These are phyloP conservation scores for Ophiostoma quercus DNA, from an alignment of 2,329 filamentous ascomycete species.

Conservation along the genomic window DNA sequence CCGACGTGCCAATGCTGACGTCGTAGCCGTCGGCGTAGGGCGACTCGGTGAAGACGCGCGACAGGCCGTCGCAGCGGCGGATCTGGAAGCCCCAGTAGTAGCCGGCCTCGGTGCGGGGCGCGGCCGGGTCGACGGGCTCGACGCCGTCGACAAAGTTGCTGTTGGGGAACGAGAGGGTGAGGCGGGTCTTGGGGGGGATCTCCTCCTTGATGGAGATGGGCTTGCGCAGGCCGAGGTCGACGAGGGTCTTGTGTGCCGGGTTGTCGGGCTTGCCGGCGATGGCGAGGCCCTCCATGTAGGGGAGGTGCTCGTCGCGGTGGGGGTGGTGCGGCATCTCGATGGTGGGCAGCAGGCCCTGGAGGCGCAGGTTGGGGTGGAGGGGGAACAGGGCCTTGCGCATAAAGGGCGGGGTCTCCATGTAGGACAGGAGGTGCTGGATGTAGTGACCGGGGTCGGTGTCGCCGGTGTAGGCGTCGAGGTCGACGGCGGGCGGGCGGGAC, in stretches of 20 bases:
- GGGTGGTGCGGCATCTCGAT: conserved; percentile 84
- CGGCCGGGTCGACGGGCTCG: conserved; percentile 60
- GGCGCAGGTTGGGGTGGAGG: conserved; percentile 69
- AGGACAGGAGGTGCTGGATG: conserved; percentile 70
- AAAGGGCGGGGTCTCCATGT: conserved; percentile 79
- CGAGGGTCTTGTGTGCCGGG: conserved; percentile 44
- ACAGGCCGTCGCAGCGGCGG: conserved; percentile 60
- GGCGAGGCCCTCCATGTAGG: conserved; percentile 73
- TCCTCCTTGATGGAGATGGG: conserved; percentile 52
- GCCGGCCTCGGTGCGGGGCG: conserved; percentile 67
- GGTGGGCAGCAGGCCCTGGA: conserved; percentile 67
- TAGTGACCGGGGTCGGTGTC: conserved; percentile 74
- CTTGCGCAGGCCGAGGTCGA: conserved; percentile 54
- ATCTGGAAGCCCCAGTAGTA: conserved; percentile 85
- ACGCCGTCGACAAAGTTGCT: conserved; percentile 41
- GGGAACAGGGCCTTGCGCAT: conserved; percentile 71
- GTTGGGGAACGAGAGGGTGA: conserved; percentile 63
- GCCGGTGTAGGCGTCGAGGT: conserved; percentile 57
- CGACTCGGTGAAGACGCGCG: conserved; percentile 70
- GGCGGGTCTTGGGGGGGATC: conserved; percentile 64
- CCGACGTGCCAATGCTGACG: conserved; percentile 75
- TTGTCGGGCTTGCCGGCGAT: conserved; percentile 42
- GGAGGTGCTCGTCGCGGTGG: conserved; percentile 68
- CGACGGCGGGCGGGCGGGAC: conserved; percentile 44
- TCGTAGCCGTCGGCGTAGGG: conserved; percentile 75